Base-by-base conservation (phyloP, 768 basidiomycete species). In the Rubroboletus satanas region DNA sequence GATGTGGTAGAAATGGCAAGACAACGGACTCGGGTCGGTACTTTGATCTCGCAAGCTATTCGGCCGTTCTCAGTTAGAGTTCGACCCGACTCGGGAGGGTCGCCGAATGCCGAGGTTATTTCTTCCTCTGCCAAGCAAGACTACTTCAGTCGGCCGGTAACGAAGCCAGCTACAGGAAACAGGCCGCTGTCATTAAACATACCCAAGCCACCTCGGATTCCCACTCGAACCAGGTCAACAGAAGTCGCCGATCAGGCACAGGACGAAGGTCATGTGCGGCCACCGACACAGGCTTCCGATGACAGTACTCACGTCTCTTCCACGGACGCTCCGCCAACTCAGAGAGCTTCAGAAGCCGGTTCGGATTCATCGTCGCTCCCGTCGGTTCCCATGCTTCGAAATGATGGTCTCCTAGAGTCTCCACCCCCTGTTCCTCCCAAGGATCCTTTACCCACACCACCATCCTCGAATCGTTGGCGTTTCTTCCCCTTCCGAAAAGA, bases 11-110 rank as follows among this genome's bases (percentile, higher is more conserved):
- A 65, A 41, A 43, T 64, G 48, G 47, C 64, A 42, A 65, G 74
- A 36, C 68, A 76, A 31, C 74, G 77, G n/a, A 79, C 73, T 28
- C 76, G 76, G 37, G 74, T 87, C 47, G 74, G 80, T 26, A 79
- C 80, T 38, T 74, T 87, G 49, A 74, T 88, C 51, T 74, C 71
- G 12, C 77, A 80, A 52, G 79, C 82, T 4, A 75, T 85, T 29
- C 75, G 80, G 1, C 79, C 82, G 3, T 67, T 76, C 29, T 70
- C 75, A 43, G 62, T 62, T 21, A 76, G 77, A 33, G 61, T 56
- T 52, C 72, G 77, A 7, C 67, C 67, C 53, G 75, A 75, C 29
- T 73, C 76, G 21, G 66, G 65, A 45, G 65, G 68, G 46, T 76
- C 71, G 42, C 64, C 54, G 14, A 61, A 54, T 52, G 68, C 52